Evolutionary conservation across 257 asterid genomes (phyloP), one percentile per base, ranked within the genome.

Genomic region (Vinca minor): DNA sequence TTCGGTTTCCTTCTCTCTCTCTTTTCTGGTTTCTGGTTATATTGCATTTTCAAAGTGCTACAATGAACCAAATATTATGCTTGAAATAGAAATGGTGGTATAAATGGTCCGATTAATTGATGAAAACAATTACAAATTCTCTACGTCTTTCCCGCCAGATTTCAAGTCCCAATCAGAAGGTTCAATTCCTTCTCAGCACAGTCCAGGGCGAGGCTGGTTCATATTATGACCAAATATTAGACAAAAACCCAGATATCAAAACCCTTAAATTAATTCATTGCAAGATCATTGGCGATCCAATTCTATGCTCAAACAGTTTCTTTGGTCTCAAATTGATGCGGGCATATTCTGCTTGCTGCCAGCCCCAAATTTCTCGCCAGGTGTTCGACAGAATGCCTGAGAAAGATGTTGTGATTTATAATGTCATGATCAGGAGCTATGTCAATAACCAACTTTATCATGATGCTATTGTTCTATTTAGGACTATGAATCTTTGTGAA

Each of bases 341-440:
- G 14, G 90, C 86, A 2, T 91, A 91, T 26, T 76, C 96, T 0
- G 86, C 87, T 11, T 58, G 83, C 61, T 78, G 84, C 50, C 78
- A 77, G 34, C 84, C 92, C 21, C 55, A 41, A 42, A 15, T 54
- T 67, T 70, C 88, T 17, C 92, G 95, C 81, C 75, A 82, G 80
- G 28, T 91, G 69, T 91, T 85, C 74, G 95, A 87, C 66, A 62
- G 52, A 86, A 86, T 82, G 20, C 69, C 85, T 4, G 84, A 88
- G 13, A 81, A 85, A 76, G 82, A 82, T 34, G 78, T 63, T 29
- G 93, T 75, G 50, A 74, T 86, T 28, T 88, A 79, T 38, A 84
- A 84, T 65, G 91, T 86, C 59, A 84, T 86, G 96, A 87, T 91
- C 36, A 73, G 96, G 67, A 87, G 96, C 57, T 92, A 92, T 59